Base-by-base conservation (phyloP, 164 flowering plant species). In the Vitis riparia region DNA sequence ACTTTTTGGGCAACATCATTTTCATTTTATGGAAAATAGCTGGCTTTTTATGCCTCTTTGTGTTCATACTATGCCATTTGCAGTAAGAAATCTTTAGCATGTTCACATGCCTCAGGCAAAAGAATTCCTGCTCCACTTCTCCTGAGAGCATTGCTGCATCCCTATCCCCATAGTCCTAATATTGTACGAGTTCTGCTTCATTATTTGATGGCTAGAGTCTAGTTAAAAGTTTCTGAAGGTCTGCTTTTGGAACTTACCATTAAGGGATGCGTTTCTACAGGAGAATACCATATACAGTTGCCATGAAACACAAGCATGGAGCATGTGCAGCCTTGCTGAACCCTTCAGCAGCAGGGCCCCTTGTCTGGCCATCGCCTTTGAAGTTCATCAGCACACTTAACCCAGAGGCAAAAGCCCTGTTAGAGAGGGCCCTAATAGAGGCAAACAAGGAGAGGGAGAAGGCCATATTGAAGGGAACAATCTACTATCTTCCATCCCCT, bases 271-370 rank as follows among this genome's bases (percentile, higher is more conserved):
- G 29, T 57, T 1, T 65, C 16, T 75, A 70, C 83, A 86, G 89
- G 84, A 80, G 84, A 70, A 78, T 81, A 69, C 85, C 89, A 2
- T 82, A 81, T 68, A 64, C 69, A 61, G 80, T 83, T 78, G 89
- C 89, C 53, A 19, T 80, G 58, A 86, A 79, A 74, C 19, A 78
- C 83, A 81, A 82, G 55, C 80, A 83, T 61, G 68, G 65, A 13
- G 75, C 74, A 50, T 82, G 85, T 80, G 84, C 89, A 17, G 85
- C 86, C 23, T 60, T 85, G 73, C 74, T 83, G 55, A 79, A 85
- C 66, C 88, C 88, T 74, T 71, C 81, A 49, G 68, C 89, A 5
- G 80, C 85, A 19, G 89, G 77, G 67, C 87, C 89, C 60, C 79
- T 86, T 50, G 80, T 78, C 15, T 86, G 89, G 89, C 89, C 89